Base-by-base conservation (phyloP, 108 stramenopile species). In the Cyclotella choctawhatcheeana region DNA sequence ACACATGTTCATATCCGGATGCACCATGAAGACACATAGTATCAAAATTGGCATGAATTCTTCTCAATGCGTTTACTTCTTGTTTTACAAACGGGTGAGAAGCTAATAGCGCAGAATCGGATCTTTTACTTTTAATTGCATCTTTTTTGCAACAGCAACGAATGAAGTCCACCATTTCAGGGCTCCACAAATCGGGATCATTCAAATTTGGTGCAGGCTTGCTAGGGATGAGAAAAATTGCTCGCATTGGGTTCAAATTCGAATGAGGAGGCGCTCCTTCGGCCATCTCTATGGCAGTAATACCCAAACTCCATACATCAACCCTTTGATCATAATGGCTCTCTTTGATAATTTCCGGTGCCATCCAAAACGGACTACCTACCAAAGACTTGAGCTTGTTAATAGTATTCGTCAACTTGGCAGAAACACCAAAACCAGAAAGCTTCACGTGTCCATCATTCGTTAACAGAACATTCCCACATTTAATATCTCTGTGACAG, bases 301-400 rank as follows among this genome's bases (percentile, higher is more conserved):
- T 98, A 29, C 97, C 99, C 37, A 99, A 71, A 51, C 85, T 88
- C 99, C 99, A 99, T 1, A 99, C 97, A 84, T 99, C 98, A 16
- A 97, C 97, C 64, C 96, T 80, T 58, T 97, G 96, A 82, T 97
- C 96, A 80, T 99, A 99, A 61, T 96, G 88, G 6, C 89, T 84
- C 82, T 98, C 97, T 64, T 89, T 84, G 68, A 97, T 96, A 34
- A 97, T 95, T 59, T 97, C 98, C 0, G 98, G 98, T 1, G 98
- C 98, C 97, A 99, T 99, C 98, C 98, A 99, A 85, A 96, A 99
- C 5, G 99, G 99, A 52, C 94, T 92, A 20, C 99, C 99, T 7
- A 98, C 98, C 37, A 98, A 94, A 17, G 98, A 98, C 71, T 96
- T 94, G 32, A 97, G 88, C 75, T 98, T 98, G 66, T 95, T 97